Conservation (phyloP, 2,329 filamentous ascomycete genomes). For the Microascus cirrosus region DNA sequence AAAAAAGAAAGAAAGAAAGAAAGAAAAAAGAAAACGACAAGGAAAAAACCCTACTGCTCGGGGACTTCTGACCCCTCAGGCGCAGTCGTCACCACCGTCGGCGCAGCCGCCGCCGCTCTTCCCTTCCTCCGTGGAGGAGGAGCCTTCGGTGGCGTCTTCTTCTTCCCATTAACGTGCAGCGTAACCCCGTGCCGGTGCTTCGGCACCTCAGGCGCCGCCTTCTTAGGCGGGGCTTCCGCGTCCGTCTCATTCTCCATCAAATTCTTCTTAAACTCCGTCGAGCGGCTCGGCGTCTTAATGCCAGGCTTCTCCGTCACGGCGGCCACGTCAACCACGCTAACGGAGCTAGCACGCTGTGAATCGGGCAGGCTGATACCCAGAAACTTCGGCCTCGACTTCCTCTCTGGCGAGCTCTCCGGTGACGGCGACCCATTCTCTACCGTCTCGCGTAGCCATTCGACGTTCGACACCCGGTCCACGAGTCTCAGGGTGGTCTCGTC, state of each 20-base stretch:
- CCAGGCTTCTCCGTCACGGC: conserved; percentile 73
- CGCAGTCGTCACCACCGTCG: not conserved
- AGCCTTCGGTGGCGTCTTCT: conserved; percentile 32
- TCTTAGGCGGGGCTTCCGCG: conserved; percentile 24
- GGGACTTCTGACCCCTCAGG: conserved; percentile 1
- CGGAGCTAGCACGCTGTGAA: conserved; percentile 54
- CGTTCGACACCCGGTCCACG: conserved; percentile 62
- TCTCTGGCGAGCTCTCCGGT: conserved; percentile 7
- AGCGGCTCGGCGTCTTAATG: conserved; percentile 67
- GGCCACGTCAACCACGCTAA: conserved; percentile 70
- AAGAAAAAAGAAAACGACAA: not conserved
- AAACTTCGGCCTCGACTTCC: conserved; percentile 44
- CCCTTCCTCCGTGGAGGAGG: conserved; percentile 34
- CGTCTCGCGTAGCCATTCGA: conserved; percentile 51
- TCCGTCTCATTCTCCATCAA: not conserved
- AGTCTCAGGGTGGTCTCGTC: conserved; percentile 72
- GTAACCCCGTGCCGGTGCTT: conserved; percentile 40
- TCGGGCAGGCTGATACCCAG: conserved; percentile 62
- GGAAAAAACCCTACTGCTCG: not conserved
- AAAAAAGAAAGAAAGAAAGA: not conserved
- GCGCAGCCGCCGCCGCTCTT: conserved; percentile 10
- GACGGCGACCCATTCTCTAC: conserved; percentile 14
- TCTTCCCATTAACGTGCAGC: conserved; percentile 11
- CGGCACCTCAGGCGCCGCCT: conserved; percentile 41
- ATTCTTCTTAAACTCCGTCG: conserved; percentile 9